A percentile compares a stretch with the other conserved stretches of the same genome.
These are phyloP conservation scores for Solanum ossicruentum DNA, from an alignment of 257 asterid genomes.

Conservation along the genomic window DNA sequence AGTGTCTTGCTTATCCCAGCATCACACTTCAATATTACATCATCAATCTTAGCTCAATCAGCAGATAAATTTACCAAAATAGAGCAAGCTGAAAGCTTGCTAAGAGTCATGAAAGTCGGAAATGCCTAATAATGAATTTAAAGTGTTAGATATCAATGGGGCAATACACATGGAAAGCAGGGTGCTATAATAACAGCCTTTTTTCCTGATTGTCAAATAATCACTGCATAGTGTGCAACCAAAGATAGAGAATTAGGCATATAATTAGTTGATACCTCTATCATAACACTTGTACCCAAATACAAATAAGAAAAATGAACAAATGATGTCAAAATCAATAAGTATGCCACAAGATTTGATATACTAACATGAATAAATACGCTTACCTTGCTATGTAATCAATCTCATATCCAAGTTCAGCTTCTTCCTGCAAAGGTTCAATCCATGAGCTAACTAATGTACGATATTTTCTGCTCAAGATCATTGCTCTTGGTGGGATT, in stretches of 20 bases:
- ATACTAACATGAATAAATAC: constrained; percentile 10
- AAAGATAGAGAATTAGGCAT: neutral
- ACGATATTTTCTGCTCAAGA: constrained; percentile 81
- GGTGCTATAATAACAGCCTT: neutral
- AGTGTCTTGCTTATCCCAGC: neutral
- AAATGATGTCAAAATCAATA: neutral
- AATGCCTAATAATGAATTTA: neutral
- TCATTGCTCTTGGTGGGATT: constrained; percentile 93
- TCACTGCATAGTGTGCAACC: neutral
- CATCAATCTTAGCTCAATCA: neutral
- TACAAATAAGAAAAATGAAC: neutral
- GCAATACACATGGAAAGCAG: neutral
- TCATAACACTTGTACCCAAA: neutral
- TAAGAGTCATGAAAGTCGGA: neutral
- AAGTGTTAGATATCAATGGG: neutral
- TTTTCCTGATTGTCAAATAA: neutral
- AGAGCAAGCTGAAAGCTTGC: neutral
- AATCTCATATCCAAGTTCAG: constrained; percentile 95
- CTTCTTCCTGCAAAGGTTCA: constrained; percentile 98
- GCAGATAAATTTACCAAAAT: neutral
- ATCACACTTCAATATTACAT: neutral
- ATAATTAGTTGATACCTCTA: neutral
- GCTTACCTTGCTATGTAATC: constrained; percentile 82
- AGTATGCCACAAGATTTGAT: neutral
- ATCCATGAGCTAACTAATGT: constrained; percentile 98